Evolutionary conservation across 1,139 yeast species (phyloP).

Genomic region (Pichia sp.): DNA sequence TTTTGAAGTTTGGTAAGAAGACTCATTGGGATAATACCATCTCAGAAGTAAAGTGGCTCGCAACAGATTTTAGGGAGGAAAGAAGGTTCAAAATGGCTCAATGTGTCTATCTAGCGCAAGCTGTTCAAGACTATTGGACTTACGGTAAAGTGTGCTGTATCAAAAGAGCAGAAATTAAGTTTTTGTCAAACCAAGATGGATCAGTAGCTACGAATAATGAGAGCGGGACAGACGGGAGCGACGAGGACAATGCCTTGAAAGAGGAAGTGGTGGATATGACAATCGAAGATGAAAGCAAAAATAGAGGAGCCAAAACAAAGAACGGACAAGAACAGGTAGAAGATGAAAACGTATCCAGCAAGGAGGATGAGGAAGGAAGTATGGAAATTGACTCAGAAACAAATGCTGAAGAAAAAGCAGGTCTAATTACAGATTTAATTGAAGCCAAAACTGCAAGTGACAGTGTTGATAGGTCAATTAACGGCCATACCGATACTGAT

Average conservation of each 20-base stretch:
- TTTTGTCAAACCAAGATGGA: slow-evolving; percentile 15
- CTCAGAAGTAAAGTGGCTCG: slow-evolving; percentile 85
- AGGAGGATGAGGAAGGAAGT: no score
- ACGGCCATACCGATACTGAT: background rate
- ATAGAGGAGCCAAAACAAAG: slow-evolving; percentile 8
- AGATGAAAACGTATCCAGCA: background rate
- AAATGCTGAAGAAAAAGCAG: background rate
- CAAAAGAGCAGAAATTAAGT: slow-evolving; percentile 37
- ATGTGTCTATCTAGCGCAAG: slow-evolving; percentile 65
- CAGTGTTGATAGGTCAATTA: background rate
- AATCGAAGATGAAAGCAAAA: slow-evolving; percentile 15
- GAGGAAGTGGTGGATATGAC: no score
- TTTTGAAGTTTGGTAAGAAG: slow-evolving; percentile 32
- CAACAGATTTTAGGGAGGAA: slow-evolving; percentile 71
- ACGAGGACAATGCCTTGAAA: no score
- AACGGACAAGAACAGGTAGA: background rate
- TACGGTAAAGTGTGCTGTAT: slow-evolving; percentile 69
- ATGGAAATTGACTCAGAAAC: background rate
- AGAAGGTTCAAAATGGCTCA: slow-evolving; percentile 64
- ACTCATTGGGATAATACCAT: slow-evolving; percentile 71
- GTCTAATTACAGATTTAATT: background rate
- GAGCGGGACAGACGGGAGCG: no score
- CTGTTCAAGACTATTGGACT: slow-evolving; percentile 72
- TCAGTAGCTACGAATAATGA: no score
- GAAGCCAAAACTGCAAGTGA: background rate